Evolutionary conservation across 768 basidiomycete species (phyloP), one percentile per base, ranked within the genome.

Genomic region (Termitomyces sp.): DNA sequence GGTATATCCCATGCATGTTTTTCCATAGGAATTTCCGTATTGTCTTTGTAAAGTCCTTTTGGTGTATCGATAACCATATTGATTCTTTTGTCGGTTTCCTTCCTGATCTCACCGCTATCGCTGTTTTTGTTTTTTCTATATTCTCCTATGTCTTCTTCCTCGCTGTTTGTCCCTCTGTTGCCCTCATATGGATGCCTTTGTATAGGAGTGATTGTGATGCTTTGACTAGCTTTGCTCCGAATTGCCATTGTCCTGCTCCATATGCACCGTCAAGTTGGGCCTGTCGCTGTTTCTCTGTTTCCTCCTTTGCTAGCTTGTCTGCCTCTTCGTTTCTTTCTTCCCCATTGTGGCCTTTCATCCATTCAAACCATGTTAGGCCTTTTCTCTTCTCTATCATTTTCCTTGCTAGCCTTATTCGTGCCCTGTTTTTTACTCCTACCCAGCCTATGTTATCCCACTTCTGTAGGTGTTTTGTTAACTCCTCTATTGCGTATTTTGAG

Each of bases 231-330:
- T 43, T 43, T 0, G 20, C 20, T 4, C 43, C 20, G 7, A 4
- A 20, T 20, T 9, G 20, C 43, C 43, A 43, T 4, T n/a, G 20
- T 6, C n/a, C 44, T 4, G 20, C 44, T 1, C 23, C 20, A 3
- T 8, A 12, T 20, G 44, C 44, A 23, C 23, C 23, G 10, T 44
- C 12, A 5, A 10, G 20, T 13, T 44, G 44, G 4, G 44, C 13
- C 5, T 4, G 0, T 12, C 10, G 12, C 4, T 1, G 1, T 1
- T 0, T 0, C 4, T 23, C 12, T 0, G 16, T 10, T 12, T 20
- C 44, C 10, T 12, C 1, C 4, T 23, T 44, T 10, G 44, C 44
- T 5, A 44, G 10, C 13, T 0, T 1, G 4, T 44, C 44, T 13
- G 44, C 44, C 23, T 5, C 23, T 6, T 44, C 23, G 1, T 44